Conservation (phyloP, 1,139 yeast species). For the Torulaspora pretoriensis region DNA sequence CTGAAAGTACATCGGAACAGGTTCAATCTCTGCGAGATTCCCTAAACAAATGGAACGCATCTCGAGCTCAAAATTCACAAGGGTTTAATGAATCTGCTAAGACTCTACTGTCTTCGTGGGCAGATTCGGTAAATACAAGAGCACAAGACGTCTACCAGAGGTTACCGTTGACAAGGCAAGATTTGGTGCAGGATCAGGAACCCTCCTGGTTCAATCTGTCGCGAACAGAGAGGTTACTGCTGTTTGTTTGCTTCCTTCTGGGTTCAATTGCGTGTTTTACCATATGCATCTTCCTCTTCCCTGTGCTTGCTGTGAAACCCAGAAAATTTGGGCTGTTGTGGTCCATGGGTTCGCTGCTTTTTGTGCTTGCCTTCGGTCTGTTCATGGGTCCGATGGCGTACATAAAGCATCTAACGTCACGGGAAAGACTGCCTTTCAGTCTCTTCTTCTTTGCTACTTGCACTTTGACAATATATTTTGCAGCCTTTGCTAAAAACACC, state of each 20-base stretch:
- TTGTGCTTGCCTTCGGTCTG: conserved; percentile 84
- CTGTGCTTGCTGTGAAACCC: conserved; percentile 85
- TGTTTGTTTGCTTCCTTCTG: conserved; percentile 70
- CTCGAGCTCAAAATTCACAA: conserved; percentile 28
- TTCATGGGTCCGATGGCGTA: conserved; percentile 89
- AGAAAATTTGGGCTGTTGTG: conserved; percentile 85
- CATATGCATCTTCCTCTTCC: conserved; percentile 77
- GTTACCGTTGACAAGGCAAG: conserved; percentile 52
- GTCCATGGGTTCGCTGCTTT: conserved; percentile 86
- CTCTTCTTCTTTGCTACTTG: conserved; percentile 74
- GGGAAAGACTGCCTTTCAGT: conserved; percentile 75
- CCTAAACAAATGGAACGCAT: conserved; percentile 39
- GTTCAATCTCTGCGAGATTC: conserved; percentile 37
- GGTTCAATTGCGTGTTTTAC: conserved; percentile 79
- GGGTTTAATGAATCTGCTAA: conserved; percentile 37
- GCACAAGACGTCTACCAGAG: conserved; percentile 47
- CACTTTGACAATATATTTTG: conserved; percentile 56
- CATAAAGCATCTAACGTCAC: conserved; percentile 65
- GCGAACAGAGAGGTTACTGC: conserved; percentile 72
- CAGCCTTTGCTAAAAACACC: conserved; percentile 60
- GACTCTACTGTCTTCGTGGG: conserved; percentile 39
- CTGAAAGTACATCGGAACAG: conserved; percentile 17
- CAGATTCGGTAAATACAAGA: conserved; percentile 40
- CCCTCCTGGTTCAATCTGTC: conserved; percentile 60
- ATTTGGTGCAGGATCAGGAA: conserved; percentile 46